Evolutionary conservation across 73 alveolate genomes (phyloP).

Genomic region (Blepharisma japonicum): DNA sequence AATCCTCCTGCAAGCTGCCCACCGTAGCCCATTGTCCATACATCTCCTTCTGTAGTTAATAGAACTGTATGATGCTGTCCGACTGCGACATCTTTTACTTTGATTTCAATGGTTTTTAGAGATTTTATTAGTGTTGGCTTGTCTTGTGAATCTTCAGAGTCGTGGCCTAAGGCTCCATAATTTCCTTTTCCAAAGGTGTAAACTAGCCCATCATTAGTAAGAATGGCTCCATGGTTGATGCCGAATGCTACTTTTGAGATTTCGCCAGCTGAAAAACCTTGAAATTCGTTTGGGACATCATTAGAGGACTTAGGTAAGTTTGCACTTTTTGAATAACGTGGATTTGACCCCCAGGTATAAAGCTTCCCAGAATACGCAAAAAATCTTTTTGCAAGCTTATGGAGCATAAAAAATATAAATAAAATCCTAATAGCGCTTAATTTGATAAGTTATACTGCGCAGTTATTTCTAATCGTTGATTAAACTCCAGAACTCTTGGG

Average conservation of each 20-base stretch:
- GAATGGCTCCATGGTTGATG: constrained; percentile 48
- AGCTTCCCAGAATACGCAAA: not conserved
- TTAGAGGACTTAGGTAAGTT: not conserved
- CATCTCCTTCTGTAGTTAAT: constrained; percentile 83
- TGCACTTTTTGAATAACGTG: not conserved
- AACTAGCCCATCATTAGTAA: constrained; percentile 56
- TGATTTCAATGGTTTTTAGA: constrained; percentile 40
- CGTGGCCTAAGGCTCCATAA: constrained; percentile 68
- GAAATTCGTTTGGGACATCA: not conserved
- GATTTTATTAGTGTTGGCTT: constrained; percentile 48
- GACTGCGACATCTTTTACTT: constrained; percentile 48
- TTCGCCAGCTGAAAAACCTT: not conserved
- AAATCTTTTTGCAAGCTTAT: too few species aligned
- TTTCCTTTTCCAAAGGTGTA: constrained; percentile 63
- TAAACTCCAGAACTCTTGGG: constrained; percentile 95
- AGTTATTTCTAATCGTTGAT: constrained; percentile 75
- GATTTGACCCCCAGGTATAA: constrained; percentile 31
- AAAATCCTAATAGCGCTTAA: too few species aligned
- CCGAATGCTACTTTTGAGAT: constrained; percentile 35
- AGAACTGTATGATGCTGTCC: constrained; percentile 92
- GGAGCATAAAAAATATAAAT: too few species aligned
- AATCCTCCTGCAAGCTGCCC: constrained; percentile 63
- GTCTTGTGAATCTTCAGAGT: constrained; percentile 43
- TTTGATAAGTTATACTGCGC: constrained; percentile 56
- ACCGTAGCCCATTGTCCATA: constrained; percentile 93